A percentile compares a stretch with the other conserved stretches of the same genome.
Conservation (phyloP, 2,329 filamentous ascomycete species). For the Penicillium sp. region DNA sequence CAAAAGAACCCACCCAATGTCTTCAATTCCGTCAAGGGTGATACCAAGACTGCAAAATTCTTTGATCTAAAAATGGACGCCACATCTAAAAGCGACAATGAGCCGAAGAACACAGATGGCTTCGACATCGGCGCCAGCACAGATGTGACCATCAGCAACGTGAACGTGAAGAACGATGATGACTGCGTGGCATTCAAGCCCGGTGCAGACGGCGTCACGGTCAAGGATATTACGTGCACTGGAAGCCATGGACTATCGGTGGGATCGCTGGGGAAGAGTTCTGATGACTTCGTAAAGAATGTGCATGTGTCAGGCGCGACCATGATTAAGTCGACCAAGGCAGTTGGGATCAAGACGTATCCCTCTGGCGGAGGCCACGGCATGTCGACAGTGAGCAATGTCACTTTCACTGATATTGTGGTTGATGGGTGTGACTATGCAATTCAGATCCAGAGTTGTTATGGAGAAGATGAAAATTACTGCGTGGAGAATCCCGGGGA, state of each 20-base stretch:
- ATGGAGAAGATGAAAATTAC: conserved; percentile 35
- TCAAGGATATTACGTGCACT: conserved; percentile 43
- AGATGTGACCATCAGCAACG: conserved; percentile 36
- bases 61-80: conserved; percentile 39
- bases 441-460: conserved; percentile 48
- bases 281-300: conserved; percentile 44
- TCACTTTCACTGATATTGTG: conserved; percentile 40
- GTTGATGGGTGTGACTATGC: conserved; percentile 43
- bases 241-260: conserved; percentile 50
- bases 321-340: conserved; percentile 45
- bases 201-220: conserved; percentile 39
- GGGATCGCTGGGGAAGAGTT: conserved; percentile 43
- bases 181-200: conserved; percentile 49
- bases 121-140: conserved; percentile 43
- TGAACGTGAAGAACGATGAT: conserved; percentile 42
- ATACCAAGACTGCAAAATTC: conserved; percentile 36
- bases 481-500: conserved; percentile 35
- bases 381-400: conserved; percentile 40
- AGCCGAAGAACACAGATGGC: conserved; percentile 44
- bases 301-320: conserved; percentile 40
- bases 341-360: conserved; percentile 48
- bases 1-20: conserved; percentile 47
- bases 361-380: conserved; percentile 38
- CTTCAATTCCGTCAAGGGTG: conserved; percentile 42
- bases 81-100: conserved; percentile 37